These are phyloP conservation scores for Ogataea parapolymorpha DNA, from an alignment of 805 yeast species.

Conservation along the genomic window DNA sequence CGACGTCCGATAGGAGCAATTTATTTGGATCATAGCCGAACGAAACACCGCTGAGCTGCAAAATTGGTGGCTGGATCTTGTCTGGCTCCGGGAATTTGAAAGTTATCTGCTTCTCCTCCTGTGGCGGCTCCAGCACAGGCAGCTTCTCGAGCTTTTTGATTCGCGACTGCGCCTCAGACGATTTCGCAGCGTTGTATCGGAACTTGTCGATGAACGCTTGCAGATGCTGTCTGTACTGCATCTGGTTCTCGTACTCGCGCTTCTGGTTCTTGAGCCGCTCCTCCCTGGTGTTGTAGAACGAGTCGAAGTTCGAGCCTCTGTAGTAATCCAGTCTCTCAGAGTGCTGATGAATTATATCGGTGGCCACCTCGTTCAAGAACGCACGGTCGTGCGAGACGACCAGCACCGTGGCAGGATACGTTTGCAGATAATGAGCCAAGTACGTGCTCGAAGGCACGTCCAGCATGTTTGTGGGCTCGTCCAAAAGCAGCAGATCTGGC, in stretches of 20 bases:
- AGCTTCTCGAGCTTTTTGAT: constrained; percentile 94
- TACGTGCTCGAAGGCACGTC: constrained; percentile 98
- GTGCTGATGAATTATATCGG: constrained; percentile 97
- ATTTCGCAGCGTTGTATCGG: constrained; percentile 96
- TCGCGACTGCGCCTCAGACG: constrained; percentile 96
- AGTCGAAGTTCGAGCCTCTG: constrained; percentile 89
- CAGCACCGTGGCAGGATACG: constrained; percentile 87
- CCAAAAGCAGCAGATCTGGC: constrained; percentile 88
- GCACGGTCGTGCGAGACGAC: constrained; percentile 98
- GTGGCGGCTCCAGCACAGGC: constrained; percentile 91
- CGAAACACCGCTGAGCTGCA: constrained; percentile 80
- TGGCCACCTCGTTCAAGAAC: constrained; percentile 95
- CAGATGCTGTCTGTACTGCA: constrained; percentile 91
- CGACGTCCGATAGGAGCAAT: constrained; percentile 70
- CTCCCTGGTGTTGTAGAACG: constrained; percentile 88
- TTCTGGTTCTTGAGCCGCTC: constrained; percentile 91
- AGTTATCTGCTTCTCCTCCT: constrained; percentile 78
- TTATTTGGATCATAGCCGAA: constrained; percentile 76
- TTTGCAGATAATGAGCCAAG: constrained; percentile 82
- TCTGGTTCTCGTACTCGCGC: constrained; percentile 95
- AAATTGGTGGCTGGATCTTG: constrained; percentile 85
- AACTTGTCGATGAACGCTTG: constrained; percentile 94
- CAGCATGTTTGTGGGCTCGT: constrained; percentile 99
- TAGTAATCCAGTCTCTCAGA: constrained; percentile 95
- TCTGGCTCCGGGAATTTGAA: constrained; percentile 97